Percentiles rank a stretch among this genome's conserved stretches.
phyloP scores from a whole-genome alignment of 1,284 basidiomycete species.

The Cystobasidium pallidum region DNA sequence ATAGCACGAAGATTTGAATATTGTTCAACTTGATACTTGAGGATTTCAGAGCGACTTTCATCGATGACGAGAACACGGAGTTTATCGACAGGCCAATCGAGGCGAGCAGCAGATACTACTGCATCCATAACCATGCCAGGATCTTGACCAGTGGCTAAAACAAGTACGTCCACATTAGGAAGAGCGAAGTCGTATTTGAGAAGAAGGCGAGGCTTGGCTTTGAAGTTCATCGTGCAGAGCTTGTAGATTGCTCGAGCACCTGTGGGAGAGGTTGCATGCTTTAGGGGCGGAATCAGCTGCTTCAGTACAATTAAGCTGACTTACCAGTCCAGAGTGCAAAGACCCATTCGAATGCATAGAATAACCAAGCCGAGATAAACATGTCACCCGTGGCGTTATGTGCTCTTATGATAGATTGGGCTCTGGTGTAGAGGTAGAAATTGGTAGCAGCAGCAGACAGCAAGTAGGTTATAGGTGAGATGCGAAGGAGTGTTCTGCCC shows the following conservation, averaged over 20 bases:
- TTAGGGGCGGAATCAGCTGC: too few species aligned
- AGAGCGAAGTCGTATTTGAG: conserved; percentile 52
- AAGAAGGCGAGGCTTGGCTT: conserved; percentile 47
- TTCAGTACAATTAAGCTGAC: neutral
- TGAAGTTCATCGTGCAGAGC: conserved; percentile 45
- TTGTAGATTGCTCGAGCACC: conserved; percentile 46
- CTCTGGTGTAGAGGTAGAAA: conserved; percentile 38
- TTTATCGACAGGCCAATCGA: conserved; percentile 53
- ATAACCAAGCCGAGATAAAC: conserved; percentile 51
- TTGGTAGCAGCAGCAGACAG: conserved; percentile 18
- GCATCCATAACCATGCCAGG: conserved; percentile 52
- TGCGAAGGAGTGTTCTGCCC: conserved; percentile 15
- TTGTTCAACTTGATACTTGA: conserved; percentile 47
- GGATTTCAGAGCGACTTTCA: conserved; percentile 45
- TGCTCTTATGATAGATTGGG: conserved; percentile 29
- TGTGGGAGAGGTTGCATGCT: conserved; percentile 2
- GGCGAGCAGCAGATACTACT: conserved; percentile 51
- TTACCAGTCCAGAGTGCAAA: conserved; percentile 43
- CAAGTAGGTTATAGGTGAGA: conserved; percentile 37
- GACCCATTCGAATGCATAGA: conserved; percentile 49
- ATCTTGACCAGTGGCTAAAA: conserved; percentile 51
- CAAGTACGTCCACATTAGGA: conserved; percentile 52
- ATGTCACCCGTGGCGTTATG: conserved; percentile 8
- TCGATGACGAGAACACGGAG: conserved; percentile 54
- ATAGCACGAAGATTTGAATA: conserved; percentile 51